Evolutionary conservation across 495 filamentous ascomycete species (phyloP), one percentile per base, ranked within the genome.

Genomic region (Podospora tetraspora): DNA sequence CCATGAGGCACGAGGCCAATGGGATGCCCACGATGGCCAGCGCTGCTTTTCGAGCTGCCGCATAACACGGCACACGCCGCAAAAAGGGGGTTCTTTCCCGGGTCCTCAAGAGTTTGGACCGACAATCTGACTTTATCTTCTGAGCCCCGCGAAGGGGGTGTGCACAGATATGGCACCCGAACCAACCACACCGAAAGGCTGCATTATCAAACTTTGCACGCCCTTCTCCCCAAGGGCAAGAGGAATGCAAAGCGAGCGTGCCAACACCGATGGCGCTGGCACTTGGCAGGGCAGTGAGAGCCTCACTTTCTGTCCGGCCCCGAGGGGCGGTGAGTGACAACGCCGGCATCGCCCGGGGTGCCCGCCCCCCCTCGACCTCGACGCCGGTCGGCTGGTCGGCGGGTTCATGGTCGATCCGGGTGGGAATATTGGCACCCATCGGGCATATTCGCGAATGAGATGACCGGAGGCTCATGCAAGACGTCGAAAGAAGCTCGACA

Each of bases 31-130:
- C 59, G 16, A 29, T 66, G 57, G 21, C 24, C 25, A 66, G 27
- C 43, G 56, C 24, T 30, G 8, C 27, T 52, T 6, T 24, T 60
- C 59, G 2, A 21, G 64, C 64, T 27, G 23, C 22, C 58, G 65
- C 65, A 66, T 66, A 52, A 56, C 57, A 66, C 58, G 65, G 65
- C 65, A 66, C 65, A 25, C 21, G 21, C 23, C 59, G 27, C 23
- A 19, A 22, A 22, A 59, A 60, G 23, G 59, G 19, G 22, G 10
- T 60, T 29, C 59, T 60, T 60, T 19, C n/a, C 9, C 12, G 12
- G 27, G 59, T 8, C 43, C 43, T 52, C 16, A 19, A 34, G 32
- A 30, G 29, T 10, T 30, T 30, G 29, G 29, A 52, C 43, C 43
- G 43, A 52, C 43, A 52, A 52, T n/a, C 34, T 16, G 34, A 43